These are phyloP conservation scores for Monosporascus sp. DNA, from an alignment of 2,329 filamentous ascomycete species.

Conservation along the genomic window DNA sequence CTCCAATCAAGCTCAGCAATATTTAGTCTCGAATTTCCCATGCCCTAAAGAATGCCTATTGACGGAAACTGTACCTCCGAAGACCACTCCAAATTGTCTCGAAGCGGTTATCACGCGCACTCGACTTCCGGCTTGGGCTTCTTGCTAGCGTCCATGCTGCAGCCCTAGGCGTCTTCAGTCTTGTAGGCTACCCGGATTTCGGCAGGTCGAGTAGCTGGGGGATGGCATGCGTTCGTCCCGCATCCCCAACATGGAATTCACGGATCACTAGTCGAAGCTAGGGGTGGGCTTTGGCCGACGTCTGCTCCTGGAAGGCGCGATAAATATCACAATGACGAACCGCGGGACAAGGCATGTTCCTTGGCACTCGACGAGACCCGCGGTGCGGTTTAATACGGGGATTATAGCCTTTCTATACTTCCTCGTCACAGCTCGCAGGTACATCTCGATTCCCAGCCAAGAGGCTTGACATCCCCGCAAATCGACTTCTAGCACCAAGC, in stretches of 20 bases:
- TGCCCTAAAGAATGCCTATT: neutral
- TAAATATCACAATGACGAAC: neutral
- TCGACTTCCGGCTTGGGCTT: neutral
- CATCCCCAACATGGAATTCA: neutral
- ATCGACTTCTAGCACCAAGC: neutral
- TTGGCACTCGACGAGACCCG: neutral
- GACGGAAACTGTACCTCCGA: neutral
- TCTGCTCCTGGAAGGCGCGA: neutral
- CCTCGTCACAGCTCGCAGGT: neutral
- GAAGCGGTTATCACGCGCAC: neutral
- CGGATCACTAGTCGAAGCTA: neutral
- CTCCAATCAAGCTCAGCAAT: neutral
- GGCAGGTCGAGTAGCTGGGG: neutral
- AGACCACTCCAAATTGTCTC: neutral
- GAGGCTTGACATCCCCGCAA: neutral
- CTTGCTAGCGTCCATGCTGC: neutral
- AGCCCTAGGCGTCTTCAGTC: neutral
- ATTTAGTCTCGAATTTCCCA: neutral
- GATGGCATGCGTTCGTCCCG: neutral
- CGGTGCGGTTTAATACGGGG: no score
- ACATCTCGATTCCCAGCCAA: neutral
- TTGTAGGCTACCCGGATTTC: neutral
- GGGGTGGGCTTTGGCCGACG: neutral
- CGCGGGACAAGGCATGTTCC: neutral
- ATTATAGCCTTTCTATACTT: neutral